Base-by-base conservation (phyloP, 768 basidiomycete genomes). In the Lactarius sp. region DNA sequence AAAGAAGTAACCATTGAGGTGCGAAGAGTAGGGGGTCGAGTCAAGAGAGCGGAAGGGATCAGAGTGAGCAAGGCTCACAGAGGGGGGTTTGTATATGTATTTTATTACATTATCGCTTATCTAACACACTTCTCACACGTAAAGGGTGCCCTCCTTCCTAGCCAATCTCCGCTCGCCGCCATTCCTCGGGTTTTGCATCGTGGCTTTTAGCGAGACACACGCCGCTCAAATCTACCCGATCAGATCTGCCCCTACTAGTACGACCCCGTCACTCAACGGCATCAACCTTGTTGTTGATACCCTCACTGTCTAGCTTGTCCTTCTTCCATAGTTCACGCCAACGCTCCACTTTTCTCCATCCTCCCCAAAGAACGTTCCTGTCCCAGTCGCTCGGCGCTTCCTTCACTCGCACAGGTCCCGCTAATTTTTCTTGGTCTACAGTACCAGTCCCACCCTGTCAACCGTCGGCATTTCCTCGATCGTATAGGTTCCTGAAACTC, bases 101-200 rank as follows among this genome's bases (percentile, higher is more conserved):
- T 55, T 49, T 18, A 10, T 61, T 61, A 60, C 59, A 46, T 59
- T 59, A 56, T 42, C 37, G 47, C 59, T 60, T 50, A 64, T 13
- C n/a, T 51, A 62, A 52, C 10, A 0, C 7, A 4, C 33, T 51
- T 60, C 59, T 56, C 49, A 65, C 64, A 65, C 64, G 64, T 65
- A 65, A 65, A 56, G 41, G 33, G 41, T 33, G 36, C 64, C 64
- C 59, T 65, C 46, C 64, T 65, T 65, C 49, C 49, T 1, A 44
- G 46, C 41, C 64, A 65, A 65, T 65, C 64, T 65, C 64, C 64
- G 64, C 42, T 37, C 10, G n/a, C 39, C 63, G 58, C 58, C 63
- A 44, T 59, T 55, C 8, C 20, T 27, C 47, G 31, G 64, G 64
- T 39, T 10, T 42, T 47, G 59, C 64, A 65, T 60, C 64, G 64